Evolutionary conservation across 352 stramenopile species (phyloP).

Genomic region (Phytophthora tentaculata): DNA sequence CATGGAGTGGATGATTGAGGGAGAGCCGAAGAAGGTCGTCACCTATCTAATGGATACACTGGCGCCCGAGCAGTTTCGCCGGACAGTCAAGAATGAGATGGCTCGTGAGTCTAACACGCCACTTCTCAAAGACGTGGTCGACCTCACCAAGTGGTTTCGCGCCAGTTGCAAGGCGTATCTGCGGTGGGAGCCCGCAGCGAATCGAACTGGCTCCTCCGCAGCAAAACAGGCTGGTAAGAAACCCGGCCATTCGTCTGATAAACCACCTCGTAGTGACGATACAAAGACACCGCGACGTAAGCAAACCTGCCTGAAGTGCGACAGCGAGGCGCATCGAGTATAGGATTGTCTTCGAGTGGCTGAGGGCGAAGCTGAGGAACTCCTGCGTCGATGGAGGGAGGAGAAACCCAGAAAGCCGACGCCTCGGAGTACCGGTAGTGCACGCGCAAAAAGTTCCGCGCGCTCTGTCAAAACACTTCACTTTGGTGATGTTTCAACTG

Average conservation of each 20-base stretch:
- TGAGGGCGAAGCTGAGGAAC: not conserved
- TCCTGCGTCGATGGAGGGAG: constrained; percentile 14
- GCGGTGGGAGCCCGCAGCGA: constrained; percentile 2
- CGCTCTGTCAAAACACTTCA: not conserved
- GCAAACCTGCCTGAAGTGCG: constrained; percentile 7
- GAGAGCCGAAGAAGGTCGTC: constrained; percentile 14
- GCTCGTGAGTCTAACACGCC: constrained; percentile 12
- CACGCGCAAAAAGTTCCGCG: not conserved
- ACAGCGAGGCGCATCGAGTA: not conserved
- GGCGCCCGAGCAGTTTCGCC: not conserved
- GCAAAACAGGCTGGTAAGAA: not conserved
- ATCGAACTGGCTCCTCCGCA: not conserved
- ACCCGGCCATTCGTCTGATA: not conserved
- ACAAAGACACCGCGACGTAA: not conserved
- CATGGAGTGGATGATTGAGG: constrained; percentile 15
- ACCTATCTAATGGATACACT: constrained; percentile 12
- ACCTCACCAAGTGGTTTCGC: constrained; percentile 13
- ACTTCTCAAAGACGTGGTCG: constrained; percentile 7
- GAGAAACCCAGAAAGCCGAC: not conserved
- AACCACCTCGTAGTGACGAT: not conserved
- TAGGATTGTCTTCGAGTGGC: constrained; percentile 9
- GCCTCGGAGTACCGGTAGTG: not conserved
- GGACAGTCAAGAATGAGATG: constrained; percentile 4
- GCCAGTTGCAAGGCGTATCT: constrained; percentile 12
- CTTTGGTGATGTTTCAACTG: not conserved